These are phyloP conservation scores for Dryas drummondii DNA, from an alignment of 306 rosid genomes.

Conservation along the genomic window DNA sequence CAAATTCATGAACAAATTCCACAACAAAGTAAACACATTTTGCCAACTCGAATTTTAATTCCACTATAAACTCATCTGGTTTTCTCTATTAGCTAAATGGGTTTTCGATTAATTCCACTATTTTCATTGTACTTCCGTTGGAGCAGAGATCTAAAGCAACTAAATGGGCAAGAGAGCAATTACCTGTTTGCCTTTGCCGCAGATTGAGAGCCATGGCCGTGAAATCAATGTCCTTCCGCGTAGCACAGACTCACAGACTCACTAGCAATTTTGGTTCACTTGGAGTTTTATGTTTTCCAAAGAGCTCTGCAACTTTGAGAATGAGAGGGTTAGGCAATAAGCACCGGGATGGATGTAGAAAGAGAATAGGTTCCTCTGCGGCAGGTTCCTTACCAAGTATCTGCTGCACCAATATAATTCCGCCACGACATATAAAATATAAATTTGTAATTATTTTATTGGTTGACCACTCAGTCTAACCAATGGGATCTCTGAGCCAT, in stretches of 20 bases:
- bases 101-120: not conserved
- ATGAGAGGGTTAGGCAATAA: not conserved
- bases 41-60: not conserved
- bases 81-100: not conserved
- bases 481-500: not conserved
- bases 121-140: not conserved
- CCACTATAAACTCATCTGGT: not conserved
- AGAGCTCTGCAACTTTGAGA: slow-evolving; percentile 19
- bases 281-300: not conserved
- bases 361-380: not conserved
- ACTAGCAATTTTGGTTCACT: slow-evolving; percentile 7
- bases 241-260: not conserved
- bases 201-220: slow-evolving; percentile 59
- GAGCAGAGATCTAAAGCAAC: slow-evolving; percentile 14
- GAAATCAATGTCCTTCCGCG: slow-evolving; percentile 11
- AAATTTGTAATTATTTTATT: not conserved
- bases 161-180: slow-evolving; percentile 4
- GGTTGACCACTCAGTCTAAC: not conserved
- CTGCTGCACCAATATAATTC: rapidly evolving
- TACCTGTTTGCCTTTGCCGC: slow-evolving; percentile 66
- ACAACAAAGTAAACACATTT: not conserved
- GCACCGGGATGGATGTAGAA: not conserved
- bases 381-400: not conserved
- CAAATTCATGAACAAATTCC: not conserved
- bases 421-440: not conserved